These are phyloP conservation scores for Sodiomyces alkalinus DNA, from an alignment of 2,329 filamentous ascomycete genomes.

Conservation along the genomic window DNA sequence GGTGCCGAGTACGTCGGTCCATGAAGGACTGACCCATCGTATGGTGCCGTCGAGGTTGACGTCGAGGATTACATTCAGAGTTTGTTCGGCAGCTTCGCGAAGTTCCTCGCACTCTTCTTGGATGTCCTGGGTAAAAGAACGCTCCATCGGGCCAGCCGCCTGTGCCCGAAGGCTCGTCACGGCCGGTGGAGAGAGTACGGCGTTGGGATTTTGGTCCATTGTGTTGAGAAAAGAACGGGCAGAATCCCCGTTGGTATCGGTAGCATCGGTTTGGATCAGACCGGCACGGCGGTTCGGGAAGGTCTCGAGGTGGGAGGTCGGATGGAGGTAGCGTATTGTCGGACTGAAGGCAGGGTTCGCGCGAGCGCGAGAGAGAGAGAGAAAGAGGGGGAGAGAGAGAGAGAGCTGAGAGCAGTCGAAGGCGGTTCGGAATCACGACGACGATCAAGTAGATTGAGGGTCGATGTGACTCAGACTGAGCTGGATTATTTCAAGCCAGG, in stretches of 20 bases:
- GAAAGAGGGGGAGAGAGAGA: conserved; percentile 2
- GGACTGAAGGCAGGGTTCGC: too few species aligned
- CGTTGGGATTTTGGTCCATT: conserved; percentile 29
- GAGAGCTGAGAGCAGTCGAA: too few species aligned
- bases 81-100: conserved; percentile 90
- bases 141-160: conserved; percentile 38
- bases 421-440: too few species aligned
- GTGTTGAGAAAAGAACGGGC: conserved; percentile 13
- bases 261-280: conserved; percentile 15
- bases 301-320: conserved; percentile 1
- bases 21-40: conserved; percentile 93
- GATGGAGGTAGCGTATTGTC: conserved; percentile 2
- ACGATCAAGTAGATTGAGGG: too few species aligned
- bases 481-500: conserved; percentile 3
- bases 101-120: conserved; percentile 86
- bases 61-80: conserved; percentile 90
- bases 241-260: conserved; percentile 14
- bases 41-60: conserved; percentile 80
- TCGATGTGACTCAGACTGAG: too few species aligned
- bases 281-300: conserved; percentile 5
- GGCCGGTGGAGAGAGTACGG: conserved; percentile 33
- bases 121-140: conserved; percentile 73
- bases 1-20: conserved; percentile 84
- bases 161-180: conserved; percentile 36
- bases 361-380: conserved; percentile 2